A percentile compares a stretch with the other conserved stretches of the same genome.
Conservation (phyloP, 108 stramenopile genomes). For the Hondaea fermentalgiana region DNA sequence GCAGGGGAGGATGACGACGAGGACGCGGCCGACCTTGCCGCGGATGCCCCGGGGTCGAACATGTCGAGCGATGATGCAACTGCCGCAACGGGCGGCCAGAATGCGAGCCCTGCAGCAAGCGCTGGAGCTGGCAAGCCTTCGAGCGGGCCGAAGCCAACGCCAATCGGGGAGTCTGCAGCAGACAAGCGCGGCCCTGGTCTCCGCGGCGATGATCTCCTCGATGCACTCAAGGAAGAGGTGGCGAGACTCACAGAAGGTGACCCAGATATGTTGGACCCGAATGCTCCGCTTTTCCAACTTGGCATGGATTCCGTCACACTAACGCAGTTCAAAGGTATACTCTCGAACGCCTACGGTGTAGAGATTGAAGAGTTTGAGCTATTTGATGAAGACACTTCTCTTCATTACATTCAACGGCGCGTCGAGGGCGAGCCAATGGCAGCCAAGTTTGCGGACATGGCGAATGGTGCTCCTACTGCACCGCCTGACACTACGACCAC, state of each 20-base stretch:
- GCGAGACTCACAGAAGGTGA: not conserved
- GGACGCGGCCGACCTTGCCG: not conserved
- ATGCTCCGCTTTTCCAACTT: not conserved
- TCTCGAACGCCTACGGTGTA: not conserved
- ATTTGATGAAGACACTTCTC: not conserved
- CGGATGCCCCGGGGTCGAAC: not conserved
- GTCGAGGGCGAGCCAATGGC: not conserved
- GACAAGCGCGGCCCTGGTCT: not conserved
- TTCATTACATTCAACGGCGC: not conserved
- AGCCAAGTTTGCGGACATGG: not conserved
- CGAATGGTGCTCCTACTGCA: not conserved
- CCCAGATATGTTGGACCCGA: not conserved
- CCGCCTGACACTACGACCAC: not conserved
- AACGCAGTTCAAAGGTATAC: constrained; percentile 3
- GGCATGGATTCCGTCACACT: constrained; percentile 8
- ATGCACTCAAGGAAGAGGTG: constrained; percentile 7
- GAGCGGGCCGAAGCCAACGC: not conserved
- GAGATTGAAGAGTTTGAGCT: not conserved
- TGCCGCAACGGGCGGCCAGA: not conserved
- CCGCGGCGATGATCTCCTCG: not conserved
- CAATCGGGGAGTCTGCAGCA: not conserved
- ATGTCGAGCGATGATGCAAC: not conserved
- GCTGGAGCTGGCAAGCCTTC: not conserved
- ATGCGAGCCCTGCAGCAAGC: not conserved
- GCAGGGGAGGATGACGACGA: not conserved